Conservation (phyloP, 768 basidiomycete species). For the Coprinellus aureogranulatus region DNA sequence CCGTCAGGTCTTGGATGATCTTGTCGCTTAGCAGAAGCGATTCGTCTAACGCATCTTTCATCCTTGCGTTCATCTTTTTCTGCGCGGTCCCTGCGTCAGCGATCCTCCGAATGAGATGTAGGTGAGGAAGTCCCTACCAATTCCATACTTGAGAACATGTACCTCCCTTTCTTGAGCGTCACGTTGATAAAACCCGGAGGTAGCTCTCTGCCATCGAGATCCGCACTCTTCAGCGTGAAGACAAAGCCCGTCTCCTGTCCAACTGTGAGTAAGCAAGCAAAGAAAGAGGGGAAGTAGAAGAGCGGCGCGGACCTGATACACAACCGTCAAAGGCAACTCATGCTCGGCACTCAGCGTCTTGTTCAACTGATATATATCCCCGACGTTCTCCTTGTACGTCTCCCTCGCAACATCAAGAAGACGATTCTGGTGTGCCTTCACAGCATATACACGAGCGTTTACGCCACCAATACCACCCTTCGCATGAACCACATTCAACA, state of each 20-base stretch:
- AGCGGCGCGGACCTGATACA: conserved; percentile 47
- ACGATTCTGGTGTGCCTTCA: conserved; percentile 76
- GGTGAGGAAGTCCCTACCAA: conserved; percentile 52
- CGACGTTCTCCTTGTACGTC: conserved; percentile 90
- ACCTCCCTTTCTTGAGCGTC: conserved; percentile 63
- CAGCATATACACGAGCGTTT: conserved; percentile 85
- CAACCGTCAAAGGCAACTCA: conserved; percentile 59
- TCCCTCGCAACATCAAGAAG: conserved; percentile 93
- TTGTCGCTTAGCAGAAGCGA: conserved; percentile 82
- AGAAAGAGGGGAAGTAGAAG: no score
- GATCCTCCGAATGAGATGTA: background rate
- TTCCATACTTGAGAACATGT: conserved; percentile 77
- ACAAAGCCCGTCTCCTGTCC: conserved; percentile 60
- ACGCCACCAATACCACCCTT: conserved; percentile 72
- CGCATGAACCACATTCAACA: background rate
- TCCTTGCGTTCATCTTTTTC: conserved; percentile 86
- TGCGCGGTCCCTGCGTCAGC: conserved; percentile 23
- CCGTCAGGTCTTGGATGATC: conserved; percentile 76
- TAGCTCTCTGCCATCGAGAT: conserved; percentile 55
- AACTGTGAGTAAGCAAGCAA: no score
- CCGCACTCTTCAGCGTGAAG: conserved; percentile 65
- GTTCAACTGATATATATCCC: conserved; percentile 77
- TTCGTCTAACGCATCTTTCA: conserved; percentile 91
- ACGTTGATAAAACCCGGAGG: conserved; percentile 74
- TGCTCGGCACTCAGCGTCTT: conserved; percentile 58